Evolutionary conservation across 352 stramenopile species (phyloP).

Genomic region (Pythium rhizo-oryzae): DNA sequence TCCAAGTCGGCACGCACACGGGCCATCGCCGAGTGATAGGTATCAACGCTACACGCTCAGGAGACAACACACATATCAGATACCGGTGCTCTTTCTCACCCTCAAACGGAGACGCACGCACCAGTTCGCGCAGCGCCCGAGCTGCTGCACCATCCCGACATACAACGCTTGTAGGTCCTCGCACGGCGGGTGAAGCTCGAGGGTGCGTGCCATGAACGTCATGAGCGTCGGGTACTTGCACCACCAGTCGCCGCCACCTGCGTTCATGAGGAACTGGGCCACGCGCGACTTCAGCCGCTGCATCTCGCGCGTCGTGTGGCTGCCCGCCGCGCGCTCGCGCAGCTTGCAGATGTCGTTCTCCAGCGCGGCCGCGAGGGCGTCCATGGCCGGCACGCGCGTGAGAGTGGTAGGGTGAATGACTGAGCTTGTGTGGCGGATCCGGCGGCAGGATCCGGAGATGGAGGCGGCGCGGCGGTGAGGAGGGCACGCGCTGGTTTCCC

Average conservation of each 20-base stretch:
- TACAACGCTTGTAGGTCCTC: constrained; percentile 78
- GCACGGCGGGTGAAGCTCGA: constrained; percentile 82
- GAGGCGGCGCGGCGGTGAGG: too few species aligned
- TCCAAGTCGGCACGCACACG: constrained; percentile 76
- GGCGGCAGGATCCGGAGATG: too few species aligned
- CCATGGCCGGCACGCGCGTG: constrained; percentile 13
- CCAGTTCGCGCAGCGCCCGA: constrained; percentile 69
- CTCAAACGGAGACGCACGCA: constrained; percentile 21
- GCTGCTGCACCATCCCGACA: constrained; percentile 66
- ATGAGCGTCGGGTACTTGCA: constrained; percentile 79
- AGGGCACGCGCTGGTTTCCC: too few species aligned
- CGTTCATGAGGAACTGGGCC: constrained; percentile 76
- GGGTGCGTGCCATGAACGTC: constrained; percentile 86
- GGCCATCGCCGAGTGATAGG: constrained; percentile 79
- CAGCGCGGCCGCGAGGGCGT: constrained; percentile 41
- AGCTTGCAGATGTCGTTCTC: constrained; percentile 50
- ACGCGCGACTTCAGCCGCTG: constrained; percentile 77
- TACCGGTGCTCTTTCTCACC: too few species aligned
- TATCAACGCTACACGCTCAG: constrained; percentile 56
- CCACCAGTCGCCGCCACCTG: constrained; percentile 78
- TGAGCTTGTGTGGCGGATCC: too few species aligned
- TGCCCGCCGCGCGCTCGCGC: constrained; percentile 30
- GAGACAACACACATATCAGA: not conserved
- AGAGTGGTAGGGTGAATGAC: too few species aligned
- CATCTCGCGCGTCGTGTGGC: constrained; percentile 48